Conservation (phyloP, 2,329 filamentous ascomycete species). For the Cladophialophora psammophila region DNA sequence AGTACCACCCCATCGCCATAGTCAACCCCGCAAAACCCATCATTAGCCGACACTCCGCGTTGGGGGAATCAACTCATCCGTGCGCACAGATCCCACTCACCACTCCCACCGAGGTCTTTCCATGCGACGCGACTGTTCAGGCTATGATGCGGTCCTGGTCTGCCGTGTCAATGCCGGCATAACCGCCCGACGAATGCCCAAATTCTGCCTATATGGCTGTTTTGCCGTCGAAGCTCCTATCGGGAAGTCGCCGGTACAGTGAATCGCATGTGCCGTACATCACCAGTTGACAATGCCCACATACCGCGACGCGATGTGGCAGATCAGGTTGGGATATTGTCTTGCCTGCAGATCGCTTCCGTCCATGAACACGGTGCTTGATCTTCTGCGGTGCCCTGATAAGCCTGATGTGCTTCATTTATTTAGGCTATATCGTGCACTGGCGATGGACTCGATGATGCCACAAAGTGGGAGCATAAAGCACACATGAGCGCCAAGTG, state of each 20-base stretch:
- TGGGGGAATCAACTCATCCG: not conserved
- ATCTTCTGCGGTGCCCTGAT: not conserved
- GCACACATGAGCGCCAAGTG: not conserved
- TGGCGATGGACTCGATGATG: not conserved
- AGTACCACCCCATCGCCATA: too few relatives aligned
- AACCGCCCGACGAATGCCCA: not conserved
- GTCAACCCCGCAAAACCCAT: not conserved
- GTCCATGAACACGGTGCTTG: not conserved
- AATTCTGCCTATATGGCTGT: constrained; percentile 2
- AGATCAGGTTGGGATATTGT: not conserved
- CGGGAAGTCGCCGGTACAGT: not conserved
- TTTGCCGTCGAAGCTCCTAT: not conserved
- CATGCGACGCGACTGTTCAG: not conserved
- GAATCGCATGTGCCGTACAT: not conserved
- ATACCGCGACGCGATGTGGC: not conserved
- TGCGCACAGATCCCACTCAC: not conserved
- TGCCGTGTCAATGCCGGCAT: constrained; percentile 1
- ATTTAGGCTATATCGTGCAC: constrained; percentile 1
- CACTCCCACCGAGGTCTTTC: not conserved
- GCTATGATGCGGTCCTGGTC: not conserved
- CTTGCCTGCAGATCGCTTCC: not conserved
- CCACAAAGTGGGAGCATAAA: not conserved
- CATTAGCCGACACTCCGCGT: constrained; percentile 2
- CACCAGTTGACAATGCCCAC: not conserved
- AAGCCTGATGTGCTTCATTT: not conserved